Percentiles rank a stretch among this genome's conserved stretches.
Conservation (phyloP, 177 flowering plant species). For the Vitis hybrid region DNA sequence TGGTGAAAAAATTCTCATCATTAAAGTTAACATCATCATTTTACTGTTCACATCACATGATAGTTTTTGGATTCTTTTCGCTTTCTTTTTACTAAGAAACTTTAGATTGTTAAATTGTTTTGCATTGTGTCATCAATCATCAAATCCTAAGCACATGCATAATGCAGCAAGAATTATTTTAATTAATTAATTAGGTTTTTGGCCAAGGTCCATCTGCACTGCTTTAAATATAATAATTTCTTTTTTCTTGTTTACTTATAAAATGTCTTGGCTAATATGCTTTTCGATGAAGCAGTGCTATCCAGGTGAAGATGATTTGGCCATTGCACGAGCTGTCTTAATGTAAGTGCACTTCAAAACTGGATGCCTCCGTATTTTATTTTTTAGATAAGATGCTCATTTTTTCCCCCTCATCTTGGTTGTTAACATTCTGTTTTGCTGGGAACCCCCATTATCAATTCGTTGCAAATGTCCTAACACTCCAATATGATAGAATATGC, state of each 20-base stretch:
- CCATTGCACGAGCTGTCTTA: conserved; percentile 85
- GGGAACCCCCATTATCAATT: no score
- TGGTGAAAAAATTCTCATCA: background rate
- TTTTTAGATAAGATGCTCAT: background rate
- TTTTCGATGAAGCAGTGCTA: conserved; percentile 69
- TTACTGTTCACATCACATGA: background rate
- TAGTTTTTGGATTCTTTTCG: no score
- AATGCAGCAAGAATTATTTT: no score
- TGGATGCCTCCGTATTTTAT: background rate
- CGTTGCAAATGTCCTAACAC: no score
- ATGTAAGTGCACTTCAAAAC: conserved; percentile 50
- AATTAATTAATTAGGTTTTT: background rate
- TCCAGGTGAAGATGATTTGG: conserved; percentile 98
- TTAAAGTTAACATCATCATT: background rate
- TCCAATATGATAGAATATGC: no score
- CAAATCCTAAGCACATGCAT: no score
- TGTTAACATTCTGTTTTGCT: no score
- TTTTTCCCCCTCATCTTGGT: background rate
- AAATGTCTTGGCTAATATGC: conserved; percentile 1
- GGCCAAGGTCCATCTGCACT: background rate
- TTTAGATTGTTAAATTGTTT: no score
- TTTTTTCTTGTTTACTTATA: background rate
- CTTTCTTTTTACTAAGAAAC: no score
- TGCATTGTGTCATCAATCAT: no score
- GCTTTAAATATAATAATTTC: background rate